Evolutionary conservation across 2,329 filamentous ascomycete species (phyloP).

Genomic region (Orbilia ellipsospora): DNA sequence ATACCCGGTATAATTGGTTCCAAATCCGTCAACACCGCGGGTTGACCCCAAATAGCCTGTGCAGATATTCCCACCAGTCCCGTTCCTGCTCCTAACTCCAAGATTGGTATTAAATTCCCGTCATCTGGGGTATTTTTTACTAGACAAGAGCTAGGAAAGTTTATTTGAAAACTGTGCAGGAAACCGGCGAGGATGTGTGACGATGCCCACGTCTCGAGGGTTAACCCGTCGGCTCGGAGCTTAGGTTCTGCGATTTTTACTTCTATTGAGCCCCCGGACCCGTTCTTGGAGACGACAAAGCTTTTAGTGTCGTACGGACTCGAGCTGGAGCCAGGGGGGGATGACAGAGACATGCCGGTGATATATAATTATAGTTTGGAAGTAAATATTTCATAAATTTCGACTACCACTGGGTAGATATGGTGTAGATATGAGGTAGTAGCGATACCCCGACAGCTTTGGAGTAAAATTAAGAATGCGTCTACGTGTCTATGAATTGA

Average conservation of each 20-base stretch:
- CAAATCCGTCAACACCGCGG: constrained; percentile 61
- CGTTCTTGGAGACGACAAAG: constrained; percentile 9
- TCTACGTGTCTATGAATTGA: no score
- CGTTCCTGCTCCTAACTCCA: constrained; percentile 63
- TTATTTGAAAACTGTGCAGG: constrained; percentile 60
- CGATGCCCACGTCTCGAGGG: constrained; percentile 63
- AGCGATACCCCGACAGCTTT: no score
- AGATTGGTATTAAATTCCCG: constrained; percentile 57
- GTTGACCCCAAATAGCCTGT: constrained; percentile 59
- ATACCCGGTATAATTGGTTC: constrained; percentile 60
- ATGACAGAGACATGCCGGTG: background rate
- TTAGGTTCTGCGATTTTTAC: constrained; percentile 48
- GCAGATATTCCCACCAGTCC: constrained; percentile 62
- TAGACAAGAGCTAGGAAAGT: constrained; percentile 25
- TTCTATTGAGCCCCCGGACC: background rate
- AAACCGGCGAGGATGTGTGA: constrained; percentile 61
- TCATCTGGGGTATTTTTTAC: constrained; percentile 24
- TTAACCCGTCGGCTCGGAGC: constrained; percentile 61
- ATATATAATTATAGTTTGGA: no score
- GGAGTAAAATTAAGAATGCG: no score
- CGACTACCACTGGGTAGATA: no score
- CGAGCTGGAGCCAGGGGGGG: background rate
- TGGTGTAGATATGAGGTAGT: no score
- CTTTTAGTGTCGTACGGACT: background rate
- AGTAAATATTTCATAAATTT: no score